Percentiles rank a stretch among this genome's conserved stretches.
phyloP scores from a whole-genome alignment of 169 alveolate genomes.

The Cyclospora cayetanensis region DNA sequence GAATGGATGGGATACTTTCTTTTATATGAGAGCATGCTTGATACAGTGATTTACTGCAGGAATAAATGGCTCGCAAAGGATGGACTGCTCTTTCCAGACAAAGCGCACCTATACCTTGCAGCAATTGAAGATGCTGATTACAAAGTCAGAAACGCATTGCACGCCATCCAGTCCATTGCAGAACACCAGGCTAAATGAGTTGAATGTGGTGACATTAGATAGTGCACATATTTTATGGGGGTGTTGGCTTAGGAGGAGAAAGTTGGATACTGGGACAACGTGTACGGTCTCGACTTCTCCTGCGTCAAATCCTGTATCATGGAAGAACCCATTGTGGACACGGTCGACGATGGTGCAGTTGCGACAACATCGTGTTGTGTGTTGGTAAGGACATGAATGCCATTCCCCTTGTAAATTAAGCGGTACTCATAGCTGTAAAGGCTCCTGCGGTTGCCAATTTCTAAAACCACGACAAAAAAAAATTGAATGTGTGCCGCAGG shows the following conservation, averaged over 20 bases:
- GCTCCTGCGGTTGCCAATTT: not conserved
- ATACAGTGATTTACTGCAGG: constrained; percentile 96
- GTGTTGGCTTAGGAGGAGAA: constrained; percentile 79
- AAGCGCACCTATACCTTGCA: constrained; percentile 93
- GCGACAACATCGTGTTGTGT: constrained; percentile 87
- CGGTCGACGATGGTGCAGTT: constrained; percentile 87
- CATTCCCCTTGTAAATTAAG: not conserved
- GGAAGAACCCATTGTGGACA: constrained; percentile 96
- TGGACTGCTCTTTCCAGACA: constrained; percentile 97
- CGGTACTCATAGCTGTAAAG: not conserved
- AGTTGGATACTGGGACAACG: constrained; percentile 95
- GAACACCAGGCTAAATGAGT: not conserved
- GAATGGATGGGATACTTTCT: constrained; percentile 99
- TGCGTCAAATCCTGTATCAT: constrained; percentile 88
- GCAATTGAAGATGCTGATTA: constrained; percentile 98
- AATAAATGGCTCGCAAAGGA: constrained; percentile 96
- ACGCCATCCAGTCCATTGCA: not conserved
- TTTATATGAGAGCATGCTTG: constrained; percentile 98
- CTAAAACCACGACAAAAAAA: not conserved
- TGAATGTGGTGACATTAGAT: not conserved
- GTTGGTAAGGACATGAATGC: constrained; percentile 66
- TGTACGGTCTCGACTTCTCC: constrained; percentile 96
- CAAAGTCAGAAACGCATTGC: constrained; percentile 78
- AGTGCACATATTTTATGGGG: not conserved
- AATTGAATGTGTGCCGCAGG: constrained; percentile 79